Evolutionary conservation across 805 yeast genomes (phyloP).

Genomic region (Candida tallmaniae): DNA sequence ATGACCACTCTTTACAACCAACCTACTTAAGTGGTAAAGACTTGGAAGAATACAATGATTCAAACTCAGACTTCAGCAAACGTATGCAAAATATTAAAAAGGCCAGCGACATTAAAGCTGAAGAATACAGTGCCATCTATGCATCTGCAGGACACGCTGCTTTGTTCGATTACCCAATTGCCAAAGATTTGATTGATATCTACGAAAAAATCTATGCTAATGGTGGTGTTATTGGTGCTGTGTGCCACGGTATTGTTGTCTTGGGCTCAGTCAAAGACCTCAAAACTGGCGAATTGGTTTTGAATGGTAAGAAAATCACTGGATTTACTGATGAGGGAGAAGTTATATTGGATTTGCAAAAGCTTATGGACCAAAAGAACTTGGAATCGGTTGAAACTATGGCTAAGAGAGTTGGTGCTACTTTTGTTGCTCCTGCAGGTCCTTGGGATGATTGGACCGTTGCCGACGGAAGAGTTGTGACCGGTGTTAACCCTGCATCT

Average conservation of each 20-base stretch:
- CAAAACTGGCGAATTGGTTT: slow-evolving; percentile 36
- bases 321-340: slow-evolving; percentile 62
- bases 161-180: slow-evolving; percentile 52
- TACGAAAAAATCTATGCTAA: slow-evolving; percentile 44
- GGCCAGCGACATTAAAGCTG: slow-evolving; percentile 45
- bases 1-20: slow-evolving; percentile 46
- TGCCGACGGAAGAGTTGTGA: slow-evolving; percentile 54
- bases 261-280: slow-evolving; percentile 44
- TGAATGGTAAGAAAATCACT: slow-evolving; percentile 52
- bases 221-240: slow-evolving; percentile 58
- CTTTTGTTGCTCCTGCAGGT: slow-evolving; percentile 41
- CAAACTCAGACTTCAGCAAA: slow-evolving; percentile 32
- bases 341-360: slow-evolving; percentile 18
- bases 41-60: slow-evolving; percentile 33
- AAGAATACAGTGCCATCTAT: slow-evolving; percentile 50
- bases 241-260: slow-evolving; percentile 62
- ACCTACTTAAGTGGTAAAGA: slow-evolving; percentile 44
- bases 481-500: slow-evolving; percentile 63
- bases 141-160: slow-evolving; percentile 70
- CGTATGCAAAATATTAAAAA: slow-evolving; percentile 40
- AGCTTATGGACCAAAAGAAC: slow-evolving; percentile 17
- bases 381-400: slow-evolving; percentile 35
- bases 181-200: slow-evolving; percentile 41
- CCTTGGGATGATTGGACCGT: slow-evolving; percentile 52
- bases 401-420: slow-evolving; percentile 38